These are phyloP conservation scores for Xanthoconium purpureum DNA, from an alignment of 768 basidiomycete genomes.

Conservation along the genomic window DNA sequence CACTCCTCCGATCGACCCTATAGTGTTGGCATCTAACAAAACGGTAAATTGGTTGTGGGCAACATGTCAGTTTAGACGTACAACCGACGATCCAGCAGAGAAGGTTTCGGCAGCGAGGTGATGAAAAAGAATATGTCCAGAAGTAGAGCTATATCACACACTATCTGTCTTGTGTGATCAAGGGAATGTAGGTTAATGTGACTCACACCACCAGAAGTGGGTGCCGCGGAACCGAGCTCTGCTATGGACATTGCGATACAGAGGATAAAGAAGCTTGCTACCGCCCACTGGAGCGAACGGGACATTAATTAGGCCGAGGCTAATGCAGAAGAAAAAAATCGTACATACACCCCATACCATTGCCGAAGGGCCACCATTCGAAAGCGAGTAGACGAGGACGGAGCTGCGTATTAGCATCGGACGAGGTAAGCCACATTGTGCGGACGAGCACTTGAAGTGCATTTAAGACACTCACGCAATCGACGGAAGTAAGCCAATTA, in stretches of 20 bases:
- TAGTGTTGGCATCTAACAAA: constrained; percentile 47
- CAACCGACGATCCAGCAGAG: constrained; percentile 73
- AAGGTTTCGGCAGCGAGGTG: constrained; percentile 54
- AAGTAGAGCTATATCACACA: constrained; percentile 50
- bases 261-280: constrained; percentile 38
- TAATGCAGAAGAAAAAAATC: neutral
- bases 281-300: constrained; percentile 31
- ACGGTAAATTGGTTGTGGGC: neutral
- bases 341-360: constrained; percentile 45
- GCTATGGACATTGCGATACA: constrained; percentile 41
- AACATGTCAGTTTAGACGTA: constrained; percentile 28
- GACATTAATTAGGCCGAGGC: neutral
- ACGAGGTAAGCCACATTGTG: neutral
- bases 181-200: neutral
- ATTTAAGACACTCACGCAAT: constrained; percentile 47
- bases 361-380: constrained; percentile 47
- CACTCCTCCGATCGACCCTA: constrained; percentile 45
- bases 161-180: neutral
- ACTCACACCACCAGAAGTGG: constrained; percentile 41
- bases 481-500: constrained; percentile 65
- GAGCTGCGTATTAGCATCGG: constrained; percentile 27
- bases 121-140: constrained; percentile 61
- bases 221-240: constrained; percentile 40
- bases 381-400: constrained; percentile 44
- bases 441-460: neutral